Conservation (phyloP, 768 basidiomycete genomes). For the Amanita rubescens region DNA sequence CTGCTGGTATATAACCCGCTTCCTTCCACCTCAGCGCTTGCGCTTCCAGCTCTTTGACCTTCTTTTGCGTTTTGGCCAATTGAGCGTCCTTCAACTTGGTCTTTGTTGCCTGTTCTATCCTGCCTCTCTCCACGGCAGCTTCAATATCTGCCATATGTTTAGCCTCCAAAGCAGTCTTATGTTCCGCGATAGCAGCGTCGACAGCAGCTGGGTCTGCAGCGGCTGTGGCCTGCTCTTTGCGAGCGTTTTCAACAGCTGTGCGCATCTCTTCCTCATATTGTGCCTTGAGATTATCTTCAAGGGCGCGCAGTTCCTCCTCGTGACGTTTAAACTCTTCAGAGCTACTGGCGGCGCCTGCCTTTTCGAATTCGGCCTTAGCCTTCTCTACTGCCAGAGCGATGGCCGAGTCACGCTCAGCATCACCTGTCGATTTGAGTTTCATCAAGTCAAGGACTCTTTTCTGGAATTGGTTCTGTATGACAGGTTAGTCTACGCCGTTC, state of each 20-base stretch:
- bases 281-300: conserved; percentile 45
- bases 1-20: conserved; percentile 37
- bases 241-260: conserved; percentile 33
- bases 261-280: conserved; percentile 50
- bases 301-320: conserved; percentile 47
- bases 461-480: conserved; percentile 54
- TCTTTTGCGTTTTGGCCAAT: conserved; percentile 50
- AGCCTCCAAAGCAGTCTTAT: conserved; percentile 31
- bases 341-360: conserved; percentile 13
- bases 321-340: conserved; percentile 43
- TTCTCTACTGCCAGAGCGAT: conserved; percentile 47
- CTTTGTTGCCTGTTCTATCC: conserved; percentile 55
- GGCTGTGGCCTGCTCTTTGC: conserved; percentile 22
- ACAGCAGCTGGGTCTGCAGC: conserved; percentile 12
- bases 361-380: conserved; percentile 36
- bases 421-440: conserved; percentile 38
- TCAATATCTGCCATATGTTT: conserved; percentile 50
- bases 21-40: conserved; percentile 53
- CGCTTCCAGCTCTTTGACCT: conserved; percentile 62
- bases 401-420: conserved; percentile 32
- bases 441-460: conserved; percentile 44
- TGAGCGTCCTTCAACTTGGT: conserved; percentile 65
- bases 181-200: conserved; percentile 9
- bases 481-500: neutral
- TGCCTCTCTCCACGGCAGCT: conserved; percentile 61